A percentile compares a stretch with the other conserved stretches of the same genome.
Evolutionary conservation across 495 filamentous ascomycete genomes (phyloP).

Genomic region (Annulohypoxylon nitens): DNA sequence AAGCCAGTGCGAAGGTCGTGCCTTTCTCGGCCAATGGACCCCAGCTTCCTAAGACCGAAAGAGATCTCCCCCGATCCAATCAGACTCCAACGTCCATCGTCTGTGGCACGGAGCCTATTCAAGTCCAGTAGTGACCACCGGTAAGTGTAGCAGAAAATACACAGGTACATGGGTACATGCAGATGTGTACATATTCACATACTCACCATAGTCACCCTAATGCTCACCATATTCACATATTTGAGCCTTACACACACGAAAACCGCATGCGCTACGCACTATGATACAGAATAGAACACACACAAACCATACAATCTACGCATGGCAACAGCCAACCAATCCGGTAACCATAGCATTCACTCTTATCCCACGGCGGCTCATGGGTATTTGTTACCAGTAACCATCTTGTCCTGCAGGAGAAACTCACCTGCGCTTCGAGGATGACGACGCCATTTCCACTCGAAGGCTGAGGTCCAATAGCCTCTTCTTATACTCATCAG

Average conservation of each 20-base stretch:
- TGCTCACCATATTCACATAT: not conserved
- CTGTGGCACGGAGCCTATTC: constrained; percentile 22
- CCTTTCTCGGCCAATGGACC: constrained; percentile 41
- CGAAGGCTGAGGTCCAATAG: constrained; percentile 40
- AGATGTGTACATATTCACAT: no score
- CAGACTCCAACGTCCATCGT: constrained; percentile 7
- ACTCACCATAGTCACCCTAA: not conserved
- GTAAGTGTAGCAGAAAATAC: constrained; percentile 5
- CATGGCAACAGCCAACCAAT: constrained; percentile 7
- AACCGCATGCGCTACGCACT: not conserved
- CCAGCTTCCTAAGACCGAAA: constrained; percentile 40
- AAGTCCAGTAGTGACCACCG: not conserved
- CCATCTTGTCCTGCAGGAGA: constrained; percentile 25
- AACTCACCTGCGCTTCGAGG: constrained; percentile 23
- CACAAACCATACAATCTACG: not conserved
- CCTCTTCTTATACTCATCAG: constrained; percentile 7
- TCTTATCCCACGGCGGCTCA: not conserved
- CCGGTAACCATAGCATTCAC: not conserved
- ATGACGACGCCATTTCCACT: constrained; percentile 43
- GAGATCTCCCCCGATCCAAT: constrained; percentile 25
- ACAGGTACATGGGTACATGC: not conserved
- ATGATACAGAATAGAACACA: not conserved
- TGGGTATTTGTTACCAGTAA: constrained; percentile 11
- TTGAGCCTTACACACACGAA: not conserved
- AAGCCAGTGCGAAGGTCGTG: constrained; percentile 51